Evolutionary conservation across 2,329 filamentous ascomycete species (phyloP), one percentile per base, ranked within the genome.

Genomic region (Colletotrichum euphorbiae): DNA sequence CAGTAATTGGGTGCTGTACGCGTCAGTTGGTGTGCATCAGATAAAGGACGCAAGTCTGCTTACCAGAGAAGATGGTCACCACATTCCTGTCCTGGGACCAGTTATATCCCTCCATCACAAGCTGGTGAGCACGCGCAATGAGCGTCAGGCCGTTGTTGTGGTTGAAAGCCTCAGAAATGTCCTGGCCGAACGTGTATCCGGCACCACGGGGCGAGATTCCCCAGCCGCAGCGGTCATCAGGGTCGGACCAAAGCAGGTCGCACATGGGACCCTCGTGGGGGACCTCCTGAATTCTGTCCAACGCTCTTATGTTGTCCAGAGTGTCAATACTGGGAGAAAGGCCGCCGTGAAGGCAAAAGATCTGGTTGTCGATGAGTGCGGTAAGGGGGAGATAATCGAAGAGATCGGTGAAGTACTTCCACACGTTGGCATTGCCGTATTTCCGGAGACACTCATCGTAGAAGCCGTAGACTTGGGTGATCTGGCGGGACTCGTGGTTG

Each of bases 81-180:
- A 99, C 96, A 74, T 99, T 98, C 73, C 95, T 86, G 79, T 98
- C 96, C 81, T 98, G 96, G 72, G 94, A 98, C 96, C 96, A 99
- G 80, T 98, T 99, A 82, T 98, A 99, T 55, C 96, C 96, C 81
- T 99, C 96, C 95, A 98, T 99, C 69, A 99, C 96, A 79, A 99
- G 85, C 84, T 99, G 96, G 86, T 99, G 96, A 63, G 96, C 96
- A 81, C 96, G 89, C 69, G 96, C 96, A 77, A 99, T 97, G 71
- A 98, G 85, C 62, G 95, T 98, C 81, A 99, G 84, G 65, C 94
- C 95, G 77, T 99, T 99, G 87, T 98, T 98, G 80, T 98, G 95
- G 82, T 98, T 98, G 85, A 99, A 99, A 1, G 95, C 95, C 83
- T 99, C 95, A 40, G 93, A 97, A 75, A 98, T 98, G 79, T 98